These are phyloP conservation scores for Hymenoscyphus fructigenus DNA, from an alignment of 2,329 filamentous ascomycete genomes.

Conservation along the genomic window DNA sequence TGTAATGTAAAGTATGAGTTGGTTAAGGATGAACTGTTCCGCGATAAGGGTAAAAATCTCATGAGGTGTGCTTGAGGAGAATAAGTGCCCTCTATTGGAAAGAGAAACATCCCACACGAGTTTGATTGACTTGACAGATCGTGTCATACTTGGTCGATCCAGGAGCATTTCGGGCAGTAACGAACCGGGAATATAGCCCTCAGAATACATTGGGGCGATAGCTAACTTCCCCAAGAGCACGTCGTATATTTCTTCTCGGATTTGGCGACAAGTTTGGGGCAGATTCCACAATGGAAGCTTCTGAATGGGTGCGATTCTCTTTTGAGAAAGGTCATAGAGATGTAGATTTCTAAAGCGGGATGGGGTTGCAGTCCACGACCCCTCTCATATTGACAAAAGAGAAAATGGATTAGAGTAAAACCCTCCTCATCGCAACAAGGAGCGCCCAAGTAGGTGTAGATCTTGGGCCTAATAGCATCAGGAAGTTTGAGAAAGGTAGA, in stretches of 20 bases:
- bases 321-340: neutral
- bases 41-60: neutral
- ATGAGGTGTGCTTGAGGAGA: neutral
- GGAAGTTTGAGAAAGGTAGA: neutral
- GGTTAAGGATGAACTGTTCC: neutral
- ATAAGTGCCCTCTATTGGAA: neutral
- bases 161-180: neutral
- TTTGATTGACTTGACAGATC: neutral
- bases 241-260: neutral
- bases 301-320: neutral
- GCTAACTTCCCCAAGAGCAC: neutral
- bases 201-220: neutral
- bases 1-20: neutral
- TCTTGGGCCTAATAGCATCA: neutral
- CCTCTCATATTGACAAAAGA: accelerated
- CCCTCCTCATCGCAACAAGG: neutral
- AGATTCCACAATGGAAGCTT: neutral
- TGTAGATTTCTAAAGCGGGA: neutral
- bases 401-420: neutral
- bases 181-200: neutral
- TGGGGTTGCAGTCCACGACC: neutral
- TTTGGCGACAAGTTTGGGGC: neutral
- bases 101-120: neutral
- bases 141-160: neutral
- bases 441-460: neutral